Evolutionary conservation across 2,329 filamentous ascomycete genomes (phyloP), one percentile per base, ranked within the genome.

Genomic region (Hypoxylon sp.): DNA sequence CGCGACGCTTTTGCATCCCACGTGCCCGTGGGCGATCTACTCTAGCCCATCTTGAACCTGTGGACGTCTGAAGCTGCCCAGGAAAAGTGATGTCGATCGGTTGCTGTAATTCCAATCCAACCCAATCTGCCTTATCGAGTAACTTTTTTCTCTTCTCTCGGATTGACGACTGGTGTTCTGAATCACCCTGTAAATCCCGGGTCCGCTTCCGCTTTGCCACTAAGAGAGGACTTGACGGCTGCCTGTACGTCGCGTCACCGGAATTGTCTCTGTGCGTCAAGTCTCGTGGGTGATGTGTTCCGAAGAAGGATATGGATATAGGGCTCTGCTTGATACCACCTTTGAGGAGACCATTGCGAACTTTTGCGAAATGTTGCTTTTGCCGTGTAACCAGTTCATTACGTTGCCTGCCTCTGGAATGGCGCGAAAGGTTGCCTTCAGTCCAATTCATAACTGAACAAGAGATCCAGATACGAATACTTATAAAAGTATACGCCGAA

Each of bases 371-470:
- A 68, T 84, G 80, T 51, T 82, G 77, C 68, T 80, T 83, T 66
- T 84, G 82, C n/a, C 76, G 78, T n/a, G 75, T 73, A 30, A 77
- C 72, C 23, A 76, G 68, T 19, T 76, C 73, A 45, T 78, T 80
- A 55, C 74, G 75, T 62, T 75, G 72, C 39, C 71, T 73, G 37
- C 74, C 74, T 8, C 76, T 80, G 63, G 77, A 78, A 70, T 82
- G 78, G 63, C 81, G 81, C 41, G 79, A 77, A 43, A 84, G 76
- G 50, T 76, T 81, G 27, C 82, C 81, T 66, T 83, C 83, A 2
- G 82, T 84, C 82, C 82, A 85, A 70, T 85, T 85, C 83, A 85
- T 85, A 57, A 19, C 56, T 39, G 45, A 29, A 46, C 2, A 50
- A 11, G 21, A 43, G 34, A 2, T 3, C 21, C 14, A 6, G 2